Conservation (phyloP, 176 grass and related monocot genomes). For the Paspalum vaginatum region DNA sequence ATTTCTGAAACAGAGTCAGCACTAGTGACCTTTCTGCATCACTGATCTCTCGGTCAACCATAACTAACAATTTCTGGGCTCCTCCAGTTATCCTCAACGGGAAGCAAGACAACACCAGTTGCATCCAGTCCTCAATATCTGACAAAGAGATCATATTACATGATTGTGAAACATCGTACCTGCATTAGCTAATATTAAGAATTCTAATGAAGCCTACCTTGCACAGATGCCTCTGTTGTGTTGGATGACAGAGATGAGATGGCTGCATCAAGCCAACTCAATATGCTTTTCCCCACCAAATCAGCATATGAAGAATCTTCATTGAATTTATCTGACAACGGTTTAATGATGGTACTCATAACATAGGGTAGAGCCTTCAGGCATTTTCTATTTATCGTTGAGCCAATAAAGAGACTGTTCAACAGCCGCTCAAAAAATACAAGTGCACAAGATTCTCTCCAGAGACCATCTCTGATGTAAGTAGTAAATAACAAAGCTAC, state of each 20-base stretch:
- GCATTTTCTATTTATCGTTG: slow-evolving; percentile 55
- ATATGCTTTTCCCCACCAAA: slow-evolving; percentile 60
- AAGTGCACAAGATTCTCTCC: slow-evolving; percentile 57
- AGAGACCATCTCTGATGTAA: slow-evolving; percentile 46
- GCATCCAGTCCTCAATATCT: slow-evolving; percentile 90
- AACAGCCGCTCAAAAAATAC: slow-evolving; percentile 63
- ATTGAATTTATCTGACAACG: slow-evolving; percentile 34
- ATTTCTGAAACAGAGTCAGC: slow-evolving; percentile 69
- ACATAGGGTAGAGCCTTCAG: slow-evolving; percentile 72
- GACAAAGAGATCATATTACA: slow-evolving; percentile 31
- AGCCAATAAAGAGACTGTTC: slow-evolving; percentile 49
- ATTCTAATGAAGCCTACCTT: slow-evolving; percentile 53
- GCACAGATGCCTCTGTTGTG: slow-evolving; percentile 33
- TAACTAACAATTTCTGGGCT: slow-evolving; percentile 58
- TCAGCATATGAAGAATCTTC: slow-evolving; percentile 35
- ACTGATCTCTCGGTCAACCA: slow-evolving; percentile 56
- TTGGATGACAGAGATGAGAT: slow-evolving; percentile 61
- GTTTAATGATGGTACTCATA: slow-evolving; percentile 59
- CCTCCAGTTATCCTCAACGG: slow-evolving; percentile 66
- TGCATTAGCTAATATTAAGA: slow-evolving; percentile 21
- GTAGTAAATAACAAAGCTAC: slow-evolving; percentile 59
- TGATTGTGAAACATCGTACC: slow-evolving; percentile 8
- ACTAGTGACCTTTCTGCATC: slow-evolving; percentile 66
- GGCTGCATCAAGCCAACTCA: slow-evolving; percentile 74
- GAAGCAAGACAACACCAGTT: slow-evolving; percentile 89